Percentiles rank a stretch among this genome's conserved stretches.
phyloP scores from a whole-genome alignment of 1,284 basidiomycete genomes.

The Cryptococcus floricola region DNA sequence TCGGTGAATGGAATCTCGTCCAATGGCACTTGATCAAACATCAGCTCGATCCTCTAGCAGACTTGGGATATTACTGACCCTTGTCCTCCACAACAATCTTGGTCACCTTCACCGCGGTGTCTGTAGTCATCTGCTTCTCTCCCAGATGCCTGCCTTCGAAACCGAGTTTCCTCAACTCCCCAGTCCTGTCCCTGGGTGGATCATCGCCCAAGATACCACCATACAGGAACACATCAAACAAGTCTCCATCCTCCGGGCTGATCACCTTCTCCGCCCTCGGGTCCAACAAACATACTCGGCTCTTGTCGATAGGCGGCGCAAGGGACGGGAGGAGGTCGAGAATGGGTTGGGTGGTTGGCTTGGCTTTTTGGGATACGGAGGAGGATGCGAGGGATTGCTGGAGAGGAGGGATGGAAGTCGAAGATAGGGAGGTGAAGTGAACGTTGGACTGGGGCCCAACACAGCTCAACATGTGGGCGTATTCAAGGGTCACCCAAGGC shows the following conservation, averaged over 20 bases:
- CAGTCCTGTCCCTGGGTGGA: conserved; percentile 57
- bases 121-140: conserved; percentile 93
- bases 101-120: conserved; percentile 91
- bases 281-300: conserved; percentile 79
- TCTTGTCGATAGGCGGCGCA: conserved; percentile 51
- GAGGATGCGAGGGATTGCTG: not conserved
- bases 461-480: conserved; percentile 42
- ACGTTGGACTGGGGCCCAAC: conserved; percentile 64
- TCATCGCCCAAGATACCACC: conserved; percentile 56
- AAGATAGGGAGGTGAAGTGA: conserved; percentile 65
- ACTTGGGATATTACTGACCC: conserved; percentile 49
- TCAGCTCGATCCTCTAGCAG: not conserved
- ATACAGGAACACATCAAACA: conserved; percentile 81
- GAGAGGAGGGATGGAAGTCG: conserved; percentile 14
- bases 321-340: conserved; percentile 60
- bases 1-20: conserved; percentile 70
- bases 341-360: conserved; percentile 62
- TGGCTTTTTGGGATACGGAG: conserved; percentile 49
- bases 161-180: conserved; percentile 76
- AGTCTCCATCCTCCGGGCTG: conserved; percentile 66
- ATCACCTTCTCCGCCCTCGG: conserved; percentile 70
- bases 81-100: conserved; percentile 80
- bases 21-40: conserved; percentile 56
- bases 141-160: conserved; percentile 83
- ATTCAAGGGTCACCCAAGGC: conserved; percentile 81